Evolutionary conservation across 2,329 filamentous ascomycete genomes (phyloP).

Genomic region (Aurifilum marmelostoma): DNA sequence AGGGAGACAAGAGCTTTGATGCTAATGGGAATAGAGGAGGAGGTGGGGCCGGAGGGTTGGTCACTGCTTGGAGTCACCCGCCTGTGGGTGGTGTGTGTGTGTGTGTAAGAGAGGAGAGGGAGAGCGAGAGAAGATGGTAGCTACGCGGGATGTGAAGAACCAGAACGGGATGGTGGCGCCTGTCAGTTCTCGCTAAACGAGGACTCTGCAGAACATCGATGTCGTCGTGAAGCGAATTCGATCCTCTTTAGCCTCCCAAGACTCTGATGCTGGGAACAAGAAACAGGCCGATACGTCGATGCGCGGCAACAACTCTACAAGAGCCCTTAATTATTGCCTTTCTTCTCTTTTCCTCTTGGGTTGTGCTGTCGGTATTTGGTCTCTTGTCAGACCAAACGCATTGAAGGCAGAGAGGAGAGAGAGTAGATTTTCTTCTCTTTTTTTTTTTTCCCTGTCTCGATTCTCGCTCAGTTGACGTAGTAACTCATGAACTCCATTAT

Average conservation of each 20-base stretch:
- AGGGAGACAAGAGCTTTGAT: neutral
- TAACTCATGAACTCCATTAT: conserved; percentile 1
- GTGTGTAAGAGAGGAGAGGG: too few species aligned
- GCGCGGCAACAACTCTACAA: conserved; percentile 22
- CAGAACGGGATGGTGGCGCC: conserved; percentile 33
- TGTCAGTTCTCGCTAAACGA: conserved; percentile 41
- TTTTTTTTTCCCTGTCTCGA: too few species aligned
- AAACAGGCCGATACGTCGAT: conserved; percentile 22
- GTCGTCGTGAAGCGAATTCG: conserved; percentile 40
- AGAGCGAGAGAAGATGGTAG: conserved; percentile 16
- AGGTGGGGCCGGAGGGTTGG: too few species aligned
- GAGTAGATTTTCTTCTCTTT: neutral
- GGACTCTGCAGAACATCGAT: conserved; percentile 44
- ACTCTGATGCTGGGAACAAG: conserved; percentile 18
- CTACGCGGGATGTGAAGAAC: conserved; percentile 25
- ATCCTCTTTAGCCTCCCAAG: conserved; percentile 40
- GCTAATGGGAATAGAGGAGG: conserved; percentile 9
- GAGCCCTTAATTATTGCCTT: neutral
- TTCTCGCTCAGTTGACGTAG: conserved; percentile 15
- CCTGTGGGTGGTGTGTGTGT: conserved; percentile 15
- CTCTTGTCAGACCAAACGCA: conserved; percentile 10
- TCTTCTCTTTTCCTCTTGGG: neutral
- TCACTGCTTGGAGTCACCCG: conserved; percentile 30
- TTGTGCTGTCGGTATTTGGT: conserved; percentile 7
- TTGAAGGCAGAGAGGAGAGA: neutral